These are phyloP conservation scores for Scytalidium sp. DNA, from an alignment of 2,329 filamentous ascomycete genomes.

Conservation along the genomic window DNA sequence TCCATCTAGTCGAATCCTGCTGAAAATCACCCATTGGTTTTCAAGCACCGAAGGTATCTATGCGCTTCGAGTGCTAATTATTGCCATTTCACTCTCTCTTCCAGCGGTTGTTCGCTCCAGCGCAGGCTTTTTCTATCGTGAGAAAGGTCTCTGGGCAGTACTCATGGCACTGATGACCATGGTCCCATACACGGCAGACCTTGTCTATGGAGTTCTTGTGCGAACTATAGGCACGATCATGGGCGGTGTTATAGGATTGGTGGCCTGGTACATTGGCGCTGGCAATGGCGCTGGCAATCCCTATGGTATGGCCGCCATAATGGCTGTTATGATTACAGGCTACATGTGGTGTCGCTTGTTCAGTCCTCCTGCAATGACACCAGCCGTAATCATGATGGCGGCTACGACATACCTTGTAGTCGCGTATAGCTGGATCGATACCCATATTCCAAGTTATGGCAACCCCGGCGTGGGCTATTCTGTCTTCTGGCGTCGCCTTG, in stretches of 20 bases:
- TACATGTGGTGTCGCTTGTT: constrained; percentile 35
- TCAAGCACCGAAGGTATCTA: constrained; percentile 41
- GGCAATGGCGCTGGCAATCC: constrained; percentile 45
- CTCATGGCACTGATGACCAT: constrained; percentile 49
- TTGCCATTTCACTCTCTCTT: constrained; percentile 41
- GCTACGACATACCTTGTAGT: constrained; percentile 41
- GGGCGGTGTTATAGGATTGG: constrained; percentile 43
- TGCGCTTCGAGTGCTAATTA: constrained; percentile 43
- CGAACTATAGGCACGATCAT: constrained; percentile 41
- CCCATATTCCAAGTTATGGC: constrained; percentile 40
- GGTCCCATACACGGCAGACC: constrained; percentile 48
- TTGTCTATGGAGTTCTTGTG: constrained; percentile 41
- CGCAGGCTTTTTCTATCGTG: constrained; percentile 48
- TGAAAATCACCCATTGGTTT: constrained; percentile 37
- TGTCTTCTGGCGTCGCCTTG: constrained; percentile 45
- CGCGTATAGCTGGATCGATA: constrained; percentile 44
- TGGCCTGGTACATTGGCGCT: constrained; percentile 50
- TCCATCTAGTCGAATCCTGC: constrained; percentile 22
- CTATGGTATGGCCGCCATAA: constrained; percentile 45
- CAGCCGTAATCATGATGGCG: constrained; percentile 29
- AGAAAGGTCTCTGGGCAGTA: constrained; percentile 50
- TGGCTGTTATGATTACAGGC: constrained; percentile 34
- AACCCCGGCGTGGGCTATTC: constrained; percentile 43
- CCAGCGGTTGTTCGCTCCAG: constrained; percentile 38
- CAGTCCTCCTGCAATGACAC: constrained; percentile 24